These are phyloP conservation scores for Fibroporia radiculosa DNA, from an alignment of 768 basidiomycete genomes.

Conservation along the genomic window DNA sequence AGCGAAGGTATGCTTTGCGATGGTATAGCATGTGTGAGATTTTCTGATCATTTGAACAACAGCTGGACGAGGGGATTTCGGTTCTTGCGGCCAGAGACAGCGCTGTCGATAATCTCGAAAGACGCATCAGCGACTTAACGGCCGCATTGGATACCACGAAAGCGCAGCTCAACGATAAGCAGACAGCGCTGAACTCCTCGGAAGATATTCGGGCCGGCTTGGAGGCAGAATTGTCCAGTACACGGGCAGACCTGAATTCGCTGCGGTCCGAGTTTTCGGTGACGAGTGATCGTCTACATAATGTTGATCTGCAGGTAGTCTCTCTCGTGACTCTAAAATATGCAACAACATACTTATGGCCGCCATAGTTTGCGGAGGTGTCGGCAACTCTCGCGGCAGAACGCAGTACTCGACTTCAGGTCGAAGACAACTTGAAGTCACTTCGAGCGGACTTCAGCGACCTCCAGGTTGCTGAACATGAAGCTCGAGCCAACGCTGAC, in stretches of 20 bases:
- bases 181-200: background rate
- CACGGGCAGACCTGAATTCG: background rate
- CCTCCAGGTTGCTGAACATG: background rate
- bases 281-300: too few relatives aligned
- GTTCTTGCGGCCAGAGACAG: background rate
- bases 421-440: background rate
- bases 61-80: slow-evolving; percentile 1
- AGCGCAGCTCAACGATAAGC: background rate
- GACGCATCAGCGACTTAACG: background rate
- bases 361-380: background rate
- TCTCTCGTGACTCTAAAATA: too few relatives aligned
- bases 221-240: background rate
- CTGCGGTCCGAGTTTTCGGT: background rate
- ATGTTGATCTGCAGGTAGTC: too few relatives aligned
- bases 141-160: background rate
- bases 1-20: background rate
- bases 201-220: background rate
- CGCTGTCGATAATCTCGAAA: background rate
- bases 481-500: background rate
- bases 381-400: background rate
- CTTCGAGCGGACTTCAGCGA: background rate
- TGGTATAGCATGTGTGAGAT: background rate
- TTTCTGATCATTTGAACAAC: background rate
- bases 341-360: too few relatives aligned
- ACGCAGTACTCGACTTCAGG: background rate